These are phyloP conservation scores for Trichoderma gracile DNA, from an alignment of 2,329 filamentous ascomycete genomes.

Conservation along the genomic window DNA sequence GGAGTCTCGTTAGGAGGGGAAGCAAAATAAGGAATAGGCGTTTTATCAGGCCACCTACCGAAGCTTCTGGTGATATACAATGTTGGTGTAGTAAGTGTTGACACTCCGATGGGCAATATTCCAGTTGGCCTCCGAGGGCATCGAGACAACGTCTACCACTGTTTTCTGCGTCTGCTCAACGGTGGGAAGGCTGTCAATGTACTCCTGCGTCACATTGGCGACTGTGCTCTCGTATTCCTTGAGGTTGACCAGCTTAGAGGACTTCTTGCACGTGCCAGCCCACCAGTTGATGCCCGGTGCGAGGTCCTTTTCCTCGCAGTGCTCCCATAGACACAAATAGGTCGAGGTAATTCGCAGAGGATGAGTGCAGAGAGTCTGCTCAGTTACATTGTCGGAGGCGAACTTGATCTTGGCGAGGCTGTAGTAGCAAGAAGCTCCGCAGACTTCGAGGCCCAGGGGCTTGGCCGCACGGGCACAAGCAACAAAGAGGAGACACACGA, in stretches of 20 bases:
- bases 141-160: conserved; percentile 11
- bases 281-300: conserved; percentile 29
- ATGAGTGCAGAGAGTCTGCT: conserved; percentile 28
- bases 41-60: neutral
- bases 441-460: conserved; percentile 29
- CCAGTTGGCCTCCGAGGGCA: conserved; percentile 27
- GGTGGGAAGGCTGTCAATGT: conserved; percentile 25
- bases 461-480: conserved; percentile 27
- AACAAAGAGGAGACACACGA: conserved; percentile 22
- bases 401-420: conserved; percentile 28
- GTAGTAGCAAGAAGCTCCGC: conserved; percentile 30
- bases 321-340: conserved; percentile 27
- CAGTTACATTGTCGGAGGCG: conserved; percentile 24
- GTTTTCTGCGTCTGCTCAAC: conserved; percentile 26
- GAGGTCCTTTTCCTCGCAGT: conserved; percentile 26
- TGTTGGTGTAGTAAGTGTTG: conserved; percentile 14
- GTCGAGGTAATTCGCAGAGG: conserved; percentile 29
- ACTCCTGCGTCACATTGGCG: conserved; percentile 26
- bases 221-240: conserved; percentile 21
- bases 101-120: conserved; percentile 17
- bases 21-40: neutral
- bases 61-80: conserved; percentile 13
- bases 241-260: conserved; percentile 26
- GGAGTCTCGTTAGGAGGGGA: neutral
- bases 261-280: conserved; percentile 29